Percentiles rank a stretch among this genome's conserved stretches.
phyloP scores from a whole-genome alignment of 1,284 basidiomycete species.

The Anthracocystis panici-leucophaei region DNA sequence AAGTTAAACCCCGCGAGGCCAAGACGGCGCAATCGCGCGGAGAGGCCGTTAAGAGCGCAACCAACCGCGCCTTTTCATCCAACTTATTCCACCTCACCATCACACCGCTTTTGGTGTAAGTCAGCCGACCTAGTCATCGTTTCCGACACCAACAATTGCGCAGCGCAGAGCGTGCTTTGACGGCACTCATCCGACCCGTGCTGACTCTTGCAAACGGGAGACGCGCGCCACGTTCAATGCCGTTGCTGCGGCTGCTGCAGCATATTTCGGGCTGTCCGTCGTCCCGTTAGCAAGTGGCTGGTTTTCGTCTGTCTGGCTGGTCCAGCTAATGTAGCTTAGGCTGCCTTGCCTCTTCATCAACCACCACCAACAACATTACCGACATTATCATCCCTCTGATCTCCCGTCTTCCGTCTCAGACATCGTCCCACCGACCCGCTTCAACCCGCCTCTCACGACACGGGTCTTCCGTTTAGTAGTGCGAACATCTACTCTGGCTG shows the following conservation, averaged over 20 bases:
- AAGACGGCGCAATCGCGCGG: constrained; percentile 7
- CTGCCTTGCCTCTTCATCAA: not conserved
- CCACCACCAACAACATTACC: not conserved
- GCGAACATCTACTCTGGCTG: not conserved
- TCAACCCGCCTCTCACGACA: no score
- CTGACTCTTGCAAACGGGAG: not conserved
- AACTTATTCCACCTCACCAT: constrained; percentile 6
- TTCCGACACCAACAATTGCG: not conserved
- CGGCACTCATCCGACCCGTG: not conserved
- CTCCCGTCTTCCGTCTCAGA: not conserved
- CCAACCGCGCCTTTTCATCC: not conserved
- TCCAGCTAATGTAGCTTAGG: constrained; percentile 28
- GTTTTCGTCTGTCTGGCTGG: constrained; percentile 19
- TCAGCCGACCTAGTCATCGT: no score
- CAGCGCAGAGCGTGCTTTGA: not conserved
- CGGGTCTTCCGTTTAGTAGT: not conserved
- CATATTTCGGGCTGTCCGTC: not conserved
- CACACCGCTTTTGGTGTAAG: constrained; percentile 23
- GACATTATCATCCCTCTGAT: not conserved
- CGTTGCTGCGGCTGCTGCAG: constrained; percentile 6
- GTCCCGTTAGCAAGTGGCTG: not conserved
- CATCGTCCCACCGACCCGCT: not conserved
- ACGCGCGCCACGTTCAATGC: not conserved
- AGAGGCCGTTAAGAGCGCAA: not conserved
- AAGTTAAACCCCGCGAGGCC: not conserved